Base-by-base conservation (phyloP, 148 eudicot species). In the Polygonum aviculare region DNA sequence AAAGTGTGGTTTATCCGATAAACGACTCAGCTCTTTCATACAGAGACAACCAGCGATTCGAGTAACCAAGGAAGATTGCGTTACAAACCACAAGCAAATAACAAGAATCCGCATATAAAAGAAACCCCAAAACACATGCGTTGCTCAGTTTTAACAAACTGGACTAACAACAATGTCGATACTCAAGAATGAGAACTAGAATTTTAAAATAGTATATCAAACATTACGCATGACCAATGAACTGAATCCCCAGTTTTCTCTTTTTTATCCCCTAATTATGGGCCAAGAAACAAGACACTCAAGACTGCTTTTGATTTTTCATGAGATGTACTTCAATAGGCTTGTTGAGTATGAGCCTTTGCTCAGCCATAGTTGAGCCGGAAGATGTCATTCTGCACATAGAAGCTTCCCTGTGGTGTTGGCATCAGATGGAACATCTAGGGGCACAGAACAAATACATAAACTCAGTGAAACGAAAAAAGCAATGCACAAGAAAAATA, bases 341-440 rank as follows among this genome's bases (percentile, higher is more conserved):
- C 19, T 67, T 67, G 72, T 36, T 15, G 5, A 16, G 21, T 52
- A 51, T 33, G 14, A 51, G 15, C 44, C 62, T 26, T 74, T 12
- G 41, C 48, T 81, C 79, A 87, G 9, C 86, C 87, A 49, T 87
- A 87, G 79, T 85, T 87, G 44, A 85, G 78, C 45, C 87, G 82
- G 88, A 85, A 87, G 54, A 85, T 82, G 81, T 87, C 88, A 50
- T 85, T 87, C 49, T 65, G 77, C 72, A 87, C 88, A 54, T 85
- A 87, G 48, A 85, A 87, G 85, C 87, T 85, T 78, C 88, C 88
- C 50, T 83, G 88, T 52, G 87, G 85, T 16, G 87, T 85, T 35
- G 90, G 88, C 82, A 85, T 77, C 79, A 87, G 65, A 72, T 87
- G 84, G 74, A 87, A 83, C 90, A 85, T 81, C 86, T 87, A 86